These are phyloP conservation scores for Elsinoe batatas DNA, from an alignment of 2,329 filamentous ascomycete species.

Conservation along the genomic window DNA sequence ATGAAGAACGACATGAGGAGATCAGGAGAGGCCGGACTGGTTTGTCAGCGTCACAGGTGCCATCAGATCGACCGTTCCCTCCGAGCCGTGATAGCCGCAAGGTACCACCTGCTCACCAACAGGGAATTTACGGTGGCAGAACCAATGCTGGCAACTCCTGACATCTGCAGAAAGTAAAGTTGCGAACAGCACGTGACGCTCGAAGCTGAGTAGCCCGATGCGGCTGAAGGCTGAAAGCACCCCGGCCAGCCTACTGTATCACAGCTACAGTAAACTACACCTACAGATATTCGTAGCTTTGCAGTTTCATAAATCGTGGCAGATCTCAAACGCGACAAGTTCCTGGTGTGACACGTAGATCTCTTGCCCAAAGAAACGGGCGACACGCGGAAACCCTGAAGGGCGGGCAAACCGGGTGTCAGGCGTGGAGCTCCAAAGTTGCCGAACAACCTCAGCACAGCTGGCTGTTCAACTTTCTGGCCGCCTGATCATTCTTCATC, in stretches of 20 bases:
- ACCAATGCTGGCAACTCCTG: not conserved
- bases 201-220: too few relatives aligned
- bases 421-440: constrained; percentile 4
- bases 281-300: not conserved
- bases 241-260: too few relatives aligned
- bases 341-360: not conserved
- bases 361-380: not conserved
- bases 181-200: too few relatives aligned
- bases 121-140: not conserved
- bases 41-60: constrained; percentile 1
- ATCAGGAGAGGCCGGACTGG: not conserved
- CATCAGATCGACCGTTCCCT: not conserved
- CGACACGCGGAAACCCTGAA: constrained; percentile 7
- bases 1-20: not conserved
- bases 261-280: too few relatives aligned
- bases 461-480: not conserved
- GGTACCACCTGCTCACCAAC: not conserved
- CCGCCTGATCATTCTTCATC: not conserved
- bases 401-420: not conserved
- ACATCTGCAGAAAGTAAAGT: too few relatives aligned
- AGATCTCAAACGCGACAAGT: not conserved
- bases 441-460: not conserved
- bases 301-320: not conserved
- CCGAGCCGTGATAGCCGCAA: constrained; percentile 2
- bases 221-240: too few relatives aligned